Conservation (phyloP, 1,284 basidiomycete species). For the Moesziomyces globuligerus region DNA sequence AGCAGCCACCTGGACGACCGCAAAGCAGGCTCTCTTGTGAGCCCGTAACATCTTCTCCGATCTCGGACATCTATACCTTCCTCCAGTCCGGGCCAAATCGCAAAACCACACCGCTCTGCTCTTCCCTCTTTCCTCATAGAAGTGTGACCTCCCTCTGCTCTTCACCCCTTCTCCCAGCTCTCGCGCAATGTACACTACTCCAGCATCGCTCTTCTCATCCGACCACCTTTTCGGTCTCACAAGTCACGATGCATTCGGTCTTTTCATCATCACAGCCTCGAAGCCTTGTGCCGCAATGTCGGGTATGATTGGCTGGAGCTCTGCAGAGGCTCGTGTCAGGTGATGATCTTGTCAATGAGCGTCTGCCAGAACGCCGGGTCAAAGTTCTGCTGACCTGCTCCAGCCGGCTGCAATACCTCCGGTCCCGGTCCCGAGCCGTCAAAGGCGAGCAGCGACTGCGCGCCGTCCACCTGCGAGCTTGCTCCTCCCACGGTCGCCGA, state of each 20-base stretch:
- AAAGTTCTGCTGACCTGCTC: constrained; percentile 24
- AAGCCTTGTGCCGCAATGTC: no score
- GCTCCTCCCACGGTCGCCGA: constrained; percentile 1
- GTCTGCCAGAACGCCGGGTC: constrained; percentile 49
- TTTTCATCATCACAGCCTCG: not conserved
- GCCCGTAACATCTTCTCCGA: not conserved
- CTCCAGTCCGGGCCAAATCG: not conserved
- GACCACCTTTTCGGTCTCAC: not conserved
- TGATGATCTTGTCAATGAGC: constrained; percentile 54
- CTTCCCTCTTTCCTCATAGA: constrained; percentile 2
- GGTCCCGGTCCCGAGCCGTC: constrained; percentile 10
- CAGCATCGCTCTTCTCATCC: constrained; percentile 10
- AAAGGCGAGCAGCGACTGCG: constrained; percentile 11
- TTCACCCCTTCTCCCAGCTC: constrained; percentile 2
- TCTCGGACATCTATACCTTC: constrained; percentile 3
- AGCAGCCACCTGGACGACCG: constrained; percentile 84
- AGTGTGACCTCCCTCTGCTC: not conserved
- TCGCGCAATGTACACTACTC: constrained; percentile 39
- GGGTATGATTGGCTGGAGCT: not conserved
- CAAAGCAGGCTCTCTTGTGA: constrained; percentile 45
- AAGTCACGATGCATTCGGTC: not conserved
- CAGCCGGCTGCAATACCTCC: constrained; percentile 5
- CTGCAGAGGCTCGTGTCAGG: constrained; percentile 7
- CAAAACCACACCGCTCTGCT: constrained; percentile 33
- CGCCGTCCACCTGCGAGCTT: constrained; percentile 5